Evolutionary conservation across 1,284 basidiomycete species (phyloP).

Genomic region (Nidula niveotomentosa): DNA sequence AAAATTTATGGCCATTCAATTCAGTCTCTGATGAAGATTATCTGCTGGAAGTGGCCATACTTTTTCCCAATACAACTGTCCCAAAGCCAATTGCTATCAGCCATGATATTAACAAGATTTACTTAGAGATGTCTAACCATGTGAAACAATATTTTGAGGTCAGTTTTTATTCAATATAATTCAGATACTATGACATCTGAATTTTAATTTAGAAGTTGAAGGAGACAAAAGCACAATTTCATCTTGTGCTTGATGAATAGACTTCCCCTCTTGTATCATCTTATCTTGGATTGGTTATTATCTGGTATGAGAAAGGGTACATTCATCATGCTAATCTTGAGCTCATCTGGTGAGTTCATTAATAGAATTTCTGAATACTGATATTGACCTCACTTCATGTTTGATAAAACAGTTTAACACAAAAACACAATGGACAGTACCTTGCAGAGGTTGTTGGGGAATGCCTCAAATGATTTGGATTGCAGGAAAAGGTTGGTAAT

Average conservation of each 20-base stretch:
- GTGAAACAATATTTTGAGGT: slow-evolving; percentile 21
- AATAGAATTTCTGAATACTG: too few species aligned
- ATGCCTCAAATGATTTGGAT: slow-evolving; percentile 21
- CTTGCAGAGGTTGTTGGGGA: slow-evolving; percentile 19
- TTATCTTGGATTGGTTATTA: too few species aligned
- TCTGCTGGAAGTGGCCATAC: slow-evolving; percentile 16
- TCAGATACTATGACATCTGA: too few species aligned
- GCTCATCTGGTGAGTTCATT: too few species aligned
- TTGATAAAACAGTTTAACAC: too few species aligned
- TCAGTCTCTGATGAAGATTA: slow-evolving; percentile 18
- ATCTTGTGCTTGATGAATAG: too few species aligned
- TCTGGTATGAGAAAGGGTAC: too few species aligned
- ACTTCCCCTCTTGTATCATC: too few species aligned
- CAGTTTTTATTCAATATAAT: neutral
- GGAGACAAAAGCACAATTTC: too few species aligned
- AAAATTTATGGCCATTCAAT: slow-evolving; percentile 15
- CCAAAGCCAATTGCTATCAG: slow-evolving; percentile 20
- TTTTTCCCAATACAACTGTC: slow-evolving; percentile 18
- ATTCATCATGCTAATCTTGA: too few species aligned
- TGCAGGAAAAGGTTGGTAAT: slow-evolving; percentile 18
- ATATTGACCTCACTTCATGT: too few species aligned
- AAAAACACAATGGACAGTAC: slow-evolving; percentile 17
- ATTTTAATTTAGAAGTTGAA: too few species aligned
- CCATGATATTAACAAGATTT: slow-evolving; percentile 18
- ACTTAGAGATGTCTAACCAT: slow-evolving; percentile 10